phyloP scores from a whole-genome alignment of 2,329 filamentous ascomycete species.

The Ceratocystis eucalypticola region DNA sequence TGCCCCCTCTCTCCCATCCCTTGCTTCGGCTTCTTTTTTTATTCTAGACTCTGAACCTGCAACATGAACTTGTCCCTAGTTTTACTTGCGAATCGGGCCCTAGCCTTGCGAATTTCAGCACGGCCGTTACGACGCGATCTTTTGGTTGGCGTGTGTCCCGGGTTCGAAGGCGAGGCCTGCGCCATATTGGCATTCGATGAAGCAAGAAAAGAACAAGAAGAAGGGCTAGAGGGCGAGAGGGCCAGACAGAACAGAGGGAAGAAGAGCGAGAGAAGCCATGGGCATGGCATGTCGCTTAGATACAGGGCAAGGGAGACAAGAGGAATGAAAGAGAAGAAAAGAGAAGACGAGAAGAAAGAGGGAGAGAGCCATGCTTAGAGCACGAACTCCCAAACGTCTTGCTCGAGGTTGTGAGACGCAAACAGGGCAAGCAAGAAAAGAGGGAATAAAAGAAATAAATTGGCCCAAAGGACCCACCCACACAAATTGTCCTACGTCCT shows the following conservation, averaged over 20 bases:
- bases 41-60: not conserved
- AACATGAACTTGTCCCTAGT: not conserved
- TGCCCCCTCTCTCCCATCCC: not conserved
- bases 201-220: not conserved
- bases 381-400: conserved; percentile 1
- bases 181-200: not conserved
- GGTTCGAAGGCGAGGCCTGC: not conserved
- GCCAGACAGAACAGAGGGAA: not conserved
- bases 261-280: conserved; percentile 1
- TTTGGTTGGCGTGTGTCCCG: not conserved
- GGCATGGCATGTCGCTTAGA: conserved; percentile 1
- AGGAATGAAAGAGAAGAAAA: not conserved
- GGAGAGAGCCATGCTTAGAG: not conserved
- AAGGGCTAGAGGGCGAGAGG: not conserved
- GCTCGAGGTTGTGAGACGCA: conserved; percentile 1
- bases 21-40: conserved; percentile 1
- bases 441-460: not conserved
- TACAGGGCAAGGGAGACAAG: not conserved
- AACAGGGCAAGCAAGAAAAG: not conserved
- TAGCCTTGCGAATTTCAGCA: not conserved
- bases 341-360: not conserved
- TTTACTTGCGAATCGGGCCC: not conserved
- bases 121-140: not conserved
- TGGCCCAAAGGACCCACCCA: not conserved
- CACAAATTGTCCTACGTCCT: no score